phyloP scores from a whole-genome alignment of 495 filamentous ascomycete species.

The Penicillium malachiteum region DNA sequence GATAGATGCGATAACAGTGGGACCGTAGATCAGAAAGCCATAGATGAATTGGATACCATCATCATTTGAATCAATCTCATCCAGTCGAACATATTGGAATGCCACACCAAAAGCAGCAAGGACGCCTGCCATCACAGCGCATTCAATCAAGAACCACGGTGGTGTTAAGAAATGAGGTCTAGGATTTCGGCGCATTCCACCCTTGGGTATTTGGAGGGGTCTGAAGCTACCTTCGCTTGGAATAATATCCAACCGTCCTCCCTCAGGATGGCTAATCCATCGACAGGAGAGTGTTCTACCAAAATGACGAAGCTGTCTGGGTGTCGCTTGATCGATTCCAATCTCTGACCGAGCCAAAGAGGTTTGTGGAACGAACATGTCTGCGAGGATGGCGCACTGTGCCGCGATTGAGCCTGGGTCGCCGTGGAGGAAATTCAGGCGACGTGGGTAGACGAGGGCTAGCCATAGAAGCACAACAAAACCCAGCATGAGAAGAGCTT shows the following conservation, averaged over 20 bases:
- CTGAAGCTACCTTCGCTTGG: not conserved
- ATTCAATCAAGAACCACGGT: conserved; percentile 22
- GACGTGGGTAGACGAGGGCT: conserved; percentile 8
- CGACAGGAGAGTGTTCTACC: conserved; percentile 17
- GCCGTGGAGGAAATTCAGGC: conserved; percentile 12
- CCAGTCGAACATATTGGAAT: conserved; percentile 9
- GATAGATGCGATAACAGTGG: conserved; percentile 24
- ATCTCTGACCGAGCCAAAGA: conserved; percentile 4
- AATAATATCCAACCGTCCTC: conserved; percentile 13
- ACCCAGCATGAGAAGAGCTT: conserved; percentile 9
- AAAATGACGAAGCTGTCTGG: conserved; percentile 23
- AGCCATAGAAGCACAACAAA: not conserved
- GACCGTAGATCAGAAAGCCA: conserved; percentile 19
- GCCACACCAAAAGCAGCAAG: conserved; percentile 15
- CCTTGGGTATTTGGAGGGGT: not conserved
- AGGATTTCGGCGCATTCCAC: conserved; percentile 6
- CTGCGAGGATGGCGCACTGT: conserved; percentile 18
- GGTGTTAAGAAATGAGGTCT: conserved; percentile 29
- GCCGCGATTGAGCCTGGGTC: conserved; percentile 22
- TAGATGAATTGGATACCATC: conserved; percentile 4
- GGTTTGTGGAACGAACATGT: conserved; percentile 8
- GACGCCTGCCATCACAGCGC: conserved; percentile 11
- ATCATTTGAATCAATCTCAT: conserved; percentile 11
- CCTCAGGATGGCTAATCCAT: conserved; percentile 9
- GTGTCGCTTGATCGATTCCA: conserved; percentile 12